These are phyloP conservation scores for Lasiodiplodia sp. DNA, from an alignment of 2,329 filamentous ascomycete genomes.

Conservation along the genomic window DNA sequence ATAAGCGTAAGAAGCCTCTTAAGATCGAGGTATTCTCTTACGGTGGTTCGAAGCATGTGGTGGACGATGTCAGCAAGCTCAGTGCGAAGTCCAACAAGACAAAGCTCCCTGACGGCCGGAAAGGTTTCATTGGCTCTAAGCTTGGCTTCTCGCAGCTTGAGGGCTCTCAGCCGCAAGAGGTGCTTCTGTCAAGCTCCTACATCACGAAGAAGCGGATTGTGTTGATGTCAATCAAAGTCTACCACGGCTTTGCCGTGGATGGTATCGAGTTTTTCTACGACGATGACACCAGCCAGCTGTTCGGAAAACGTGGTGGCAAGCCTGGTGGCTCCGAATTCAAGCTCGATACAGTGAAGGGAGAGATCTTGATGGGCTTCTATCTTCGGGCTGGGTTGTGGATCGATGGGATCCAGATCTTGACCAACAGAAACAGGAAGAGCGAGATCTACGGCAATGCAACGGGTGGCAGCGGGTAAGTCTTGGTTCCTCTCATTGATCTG, in stretches of 20 bases:
- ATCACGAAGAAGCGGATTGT: conserved; percentile 66
- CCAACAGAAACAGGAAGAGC: conserved; percentile 85
- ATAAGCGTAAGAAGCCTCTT: conserved; percentile 73
- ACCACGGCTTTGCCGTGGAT: conserved; percentile 78
- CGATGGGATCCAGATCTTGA: conserved; percentile 88
- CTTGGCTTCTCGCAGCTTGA: conserved; percentile 77
- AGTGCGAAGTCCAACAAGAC: conserved; percentile 73
- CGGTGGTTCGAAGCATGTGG: conserved; percentile 74
- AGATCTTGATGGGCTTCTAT: conserved; percentile 86
- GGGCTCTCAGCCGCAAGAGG: conserved; percentile 72
- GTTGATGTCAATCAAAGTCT: conserved; percentile 76
- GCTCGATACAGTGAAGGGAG: conserved; percentile 83
- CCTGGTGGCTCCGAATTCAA: conserved; percentile 76
- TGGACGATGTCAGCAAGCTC: conserved; percentile 77
- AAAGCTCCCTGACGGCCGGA: conserved; percentile 77
- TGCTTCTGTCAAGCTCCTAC: conserved; percentile 75
- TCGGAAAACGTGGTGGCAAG: conserved; percentile 81
- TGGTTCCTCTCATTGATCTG: background rate
- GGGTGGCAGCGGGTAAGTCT: conserved; percentile 81
- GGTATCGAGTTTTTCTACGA: conserved; percentile 95
- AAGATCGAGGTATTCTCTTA: conserved; percentile 78
- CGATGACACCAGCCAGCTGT: conserved; percentile 81
- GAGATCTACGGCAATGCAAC: conserved; percentile 81
- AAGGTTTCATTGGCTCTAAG: conserved; percentile 77
- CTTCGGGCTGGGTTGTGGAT: conserved; percentile 83